phyloP scores from a whole-genome alignment of 75 land plant species.

The Sequoia sempervirens region DNA sequence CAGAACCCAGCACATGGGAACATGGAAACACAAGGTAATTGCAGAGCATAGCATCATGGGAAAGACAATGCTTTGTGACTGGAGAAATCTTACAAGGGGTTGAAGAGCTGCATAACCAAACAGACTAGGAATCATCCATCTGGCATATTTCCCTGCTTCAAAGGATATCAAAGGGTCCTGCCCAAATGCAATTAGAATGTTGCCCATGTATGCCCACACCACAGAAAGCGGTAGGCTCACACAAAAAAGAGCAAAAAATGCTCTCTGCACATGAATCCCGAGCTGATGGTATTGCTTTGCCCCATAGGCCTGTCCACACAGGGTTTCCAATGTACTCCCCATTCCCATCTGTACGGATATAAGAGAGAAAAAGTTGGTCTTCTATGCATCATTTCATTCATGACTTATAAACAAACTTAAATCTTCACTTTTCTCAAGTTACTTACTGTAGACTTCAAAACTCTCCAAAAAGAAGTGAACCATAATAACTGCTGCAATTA shows the following conservation, averaged over 20 bases:
- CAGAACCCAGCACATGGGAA: constrained; percentile 60
- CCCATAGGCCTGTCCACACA: constrained; percentile 85
- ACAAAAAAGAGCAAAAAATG: constrained; percentile 44
- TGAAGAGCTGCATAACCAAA: constrained; percentile 66
- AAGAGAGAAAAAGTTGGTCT: neutral
- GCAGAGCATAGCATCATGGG: constrained; percentile 65
- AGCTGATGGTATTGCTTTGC: constrained; percentile 77
- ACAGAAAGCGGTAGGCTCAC: constrained; percentile 55
- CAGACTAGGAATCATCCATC: constrained; percentile 64
- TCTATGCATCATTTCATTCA: neutral
- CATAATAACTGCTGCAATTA: too few species aligned
- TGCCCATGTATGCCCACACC: constrained; percentile 58
- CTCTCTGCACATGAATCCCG: constrained; percentile 66
- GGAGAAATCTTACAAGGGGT: constrained; percentile 63
- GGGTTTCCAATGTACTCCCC: constrained; percentile 46
- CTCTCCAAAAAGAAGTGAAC: too few species aligned
- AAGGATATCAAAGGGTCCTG: constrained; percentile 60
- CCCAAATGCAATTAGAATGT: constrained; percentile 40
- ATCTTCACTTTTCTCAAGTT: neutral
- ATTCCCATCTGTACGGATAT: neutral
- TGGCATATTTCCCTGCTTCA: constrained; percentile 55
- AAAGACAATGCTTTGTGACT: constrained; percentile 67
- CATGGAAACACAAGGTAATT: constrained; percentile 40
- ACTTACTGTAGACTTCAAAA: too few species aligned
- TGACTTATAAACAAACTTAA: neutral